Percentiles rank a stretch among this genome's conserved stretches.
These are phyloP conservation scores for Cadophora malorum DNA, from an alignment of 2,329 filamentous ascomycete species.

Conservation along the genomic window DNA sequence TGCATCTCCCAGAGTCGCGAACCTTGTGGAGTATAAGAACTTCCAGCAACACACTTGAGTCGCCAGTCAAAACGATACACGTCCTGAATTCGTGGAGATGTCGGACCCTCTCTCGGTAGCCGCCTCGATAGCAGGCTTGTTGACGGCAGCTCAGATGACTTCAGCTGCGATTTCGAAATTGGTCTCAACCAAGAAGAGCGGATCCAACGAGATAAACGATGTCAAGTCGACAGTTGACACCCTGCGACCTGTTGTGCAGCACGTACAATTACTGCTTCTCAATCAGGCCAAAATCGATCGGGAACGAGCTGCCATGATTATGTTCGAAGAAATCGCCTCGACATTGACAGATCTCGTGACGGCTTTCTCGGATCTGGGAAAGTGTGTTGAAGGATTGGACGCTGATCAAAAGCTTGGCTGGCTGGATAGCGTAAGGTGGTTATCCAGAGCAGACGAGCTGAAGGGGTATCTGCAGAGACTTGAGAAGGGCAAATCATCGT, in stretches of 20 bases:
- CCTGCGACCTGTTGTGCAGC: conserved; percentile 20
- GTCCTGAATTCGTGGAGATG: neutral
- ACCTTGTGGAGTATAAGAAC: too few species aligned
- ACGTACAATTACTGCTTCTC: conserved; percentile 20
- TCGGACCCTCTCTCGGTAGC: neutral
- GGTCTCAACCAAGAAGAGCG: conserved; percentile 5
- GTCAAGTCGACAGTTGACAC: conserved; percentile 24
- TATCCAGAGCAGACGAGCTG: conserved; percentile 19
- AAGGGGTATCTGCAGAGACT: conserved; percentile 20
- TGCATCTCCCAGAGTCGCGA: too few species aligned
- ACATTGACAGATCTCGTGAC: conserved; percentile 25
- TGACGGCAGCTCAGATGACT: neutral
- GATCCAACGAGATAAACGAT: conserved; percentile 18
- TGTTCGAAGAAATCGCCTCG: conserved; percentile 27
- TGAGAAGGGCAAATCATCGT: conserved; percentile 24
- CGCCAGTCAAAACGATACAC: too few species aligned
- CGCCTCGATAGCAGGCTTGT: neutral
- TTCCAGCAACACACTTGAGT: too few species aligned
- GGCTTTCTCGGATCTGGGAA: conserved; percentile 27
- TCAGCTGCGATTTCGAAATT: conserved; percentile 12
- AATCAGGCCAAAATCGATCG: conserved; percentile 18
- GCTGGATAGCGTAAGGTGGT: conserved; percentile 23
- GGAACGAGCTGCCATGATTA: conserved; percentile 25
- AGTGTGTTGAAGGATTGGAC: conserved; percentile 20
- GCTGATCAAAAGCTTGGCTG: conserved; percentile 19